phyloP scores from a whole-genome alignment of 192 early-diverging fungal species.

The Fimicolochytrium jonesii region DNA sequence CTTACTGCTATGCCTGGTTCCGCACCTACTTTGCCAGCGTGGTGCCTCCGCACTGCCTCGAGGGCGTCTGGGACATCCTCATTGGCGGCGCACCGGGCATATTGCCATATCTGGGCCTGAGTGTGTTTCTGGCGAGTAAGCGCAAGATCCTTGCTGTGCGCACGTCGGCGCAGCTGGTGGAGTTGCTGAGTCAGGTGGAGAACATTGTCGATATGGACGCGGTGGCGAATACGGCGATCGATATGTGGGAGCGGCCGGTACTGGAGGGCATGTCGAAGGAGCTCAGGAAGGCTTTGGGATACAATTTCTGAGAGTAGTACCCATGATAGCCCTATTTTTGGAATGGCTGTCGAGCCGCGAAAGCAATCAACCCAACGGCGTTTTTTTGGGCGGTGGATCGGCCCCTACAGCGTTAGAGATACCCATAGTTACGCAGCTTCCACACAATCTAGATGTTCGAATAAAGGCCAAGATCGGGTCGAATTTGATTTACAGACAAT shows the following conservation, averaged over 20 bases:
- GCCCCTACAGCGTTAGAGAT: no score
- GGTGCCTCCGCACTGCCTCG: slow-evolving; percentile 31
- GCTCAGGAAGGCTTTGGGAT: slow-evolving; percentile 18
- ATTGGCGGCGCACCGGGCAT: slow-evolving; percentile 37
- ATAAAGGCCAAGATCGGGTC: no score
- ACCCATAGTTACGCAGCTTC: no score
- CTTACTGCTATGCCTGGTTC: slow-evolving; percentile 32
- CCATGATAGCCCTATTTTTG: background rate
- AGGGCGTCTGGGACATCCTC: slow-evolving; percentile 43
- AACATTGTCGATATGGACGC: slow-evolving; percentile 35
- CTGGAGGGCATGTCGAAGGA: slow-evolving; percentile 32
- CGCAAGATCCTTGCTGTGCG: slow-evolving; percentile 23
- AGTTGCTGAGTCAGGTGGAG: slow-evolving; percentile 29
- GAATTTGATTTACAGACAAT: no score
- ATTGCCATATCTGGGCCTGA: slow-evolving; percentile 34
- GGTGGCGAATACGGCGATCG: slow-evolving; percentile 37
- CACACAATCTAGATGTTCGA: no score
- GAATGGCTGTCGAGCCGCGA: no score
- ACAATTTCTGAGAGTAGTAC: slow-evolving; percentile 18
- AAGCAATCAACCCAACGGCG: no score
- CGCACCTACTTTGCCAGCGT: slow-evolving; percentile 33
- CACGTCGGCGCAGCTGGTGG: slow-evolving; percentile 20
- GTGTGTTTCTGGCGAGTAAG: slow-evolving; percentile 33
- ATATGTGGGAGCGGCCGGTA: slow-evolving; percentile 42
- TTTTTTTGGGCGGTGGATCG: no score